Evolutionary conservation across 1,284 basidiomycete genomes (phyloP), one percentile per base, ranked within the genome.

Genomic region (Boletus semigastroideus): DNA sequence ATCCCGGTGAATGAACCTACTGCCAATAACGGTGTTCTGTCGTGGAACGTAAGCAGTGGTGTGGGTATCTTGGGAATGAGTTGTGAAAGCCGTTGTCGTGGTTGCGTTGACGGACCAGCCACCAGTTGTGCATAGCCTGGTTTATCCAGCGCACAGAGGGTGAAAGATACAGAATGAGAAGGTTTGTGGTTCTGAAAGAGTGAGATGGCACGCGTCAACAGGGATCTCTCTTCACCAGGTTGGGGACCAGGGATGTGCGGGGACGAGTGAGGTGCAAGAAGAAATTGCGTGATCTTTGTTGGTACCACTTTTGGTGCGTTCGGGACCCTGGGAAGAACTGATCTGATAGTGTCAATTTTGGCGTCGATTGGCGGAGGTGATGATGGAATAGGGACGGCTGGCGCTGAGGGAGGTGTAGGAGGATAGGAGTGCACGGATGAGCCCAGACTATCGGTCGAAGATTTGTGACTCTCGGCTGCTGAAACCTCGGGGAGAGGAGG

Each of bases 111-210:
- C 22, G 68, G 45, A 13, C 56, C 61, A 27, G 53, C 53, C 8
- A 19, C 17, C 28, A 52, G 49, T 2, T 42, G 20, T 13, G 25
- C 25, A 20, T 46, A 42, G 22, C 44, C 48, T 38, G 47, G 53
- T 49, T 42, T 59, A 34, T 65, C 56, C 33, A 54, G 30, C 17
- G 53, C 52, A 16, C 63, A 47, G 8, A 88, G 70, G 1, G 82
- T 79, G 62, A 89, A 90, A 8, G 86, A 88, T 53, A 78, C 79
- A 9, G 83, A 81, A 46, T 81, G 77, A n/a, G 78, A 76, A 3
- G 83, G 82, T 8, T 73, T 73, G 50, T 79, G 73, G 54, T 74
- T 83, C 65, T 77, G 81, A 50, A 87, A 65, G 33, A 76, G 67
- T 13, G 81, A 78, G 14, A 87, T 59, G 10, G 83, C 79, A 22